Base-by-base conservation (phyloP, 1,284 basidiomycete species). In the Coniferiporia sulphurascens region DNA sequence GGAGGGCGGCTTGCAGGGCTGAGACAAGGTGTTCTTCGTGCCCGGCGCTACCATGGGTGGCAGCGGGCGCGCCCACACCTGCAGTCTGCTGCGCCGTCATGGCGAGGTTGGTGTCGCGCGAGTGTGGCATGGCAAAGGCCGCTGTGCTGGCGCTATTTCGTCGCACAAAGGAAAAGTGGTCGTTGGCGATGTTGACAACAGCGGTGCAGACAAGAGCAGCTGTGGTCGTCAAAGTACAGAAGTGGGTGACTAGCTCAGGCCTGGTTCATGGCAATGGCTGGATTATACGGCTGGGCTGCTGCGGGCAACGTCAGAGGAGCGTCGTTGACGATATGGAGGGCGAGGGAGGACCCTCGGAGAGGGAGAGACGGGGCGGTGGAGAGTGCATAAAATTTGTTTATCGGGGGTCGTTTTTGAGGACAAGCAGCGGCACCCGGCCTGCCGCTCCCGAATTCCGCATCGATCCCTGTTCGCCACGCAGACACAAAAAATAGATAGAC, bases 1-100 rank as follows among this genome's bases (percentile, higher is more conserved):
- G 60, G 3, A 62, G 44, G 19, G 60, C 60, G 21, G 60, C 60
- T 21, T 62, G 56, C 22, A 62, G 46, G n/a, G 60, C 60, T 4
- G 56, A 58, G 17, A 58, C 60, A 38, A 62, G 60, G 38, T 58
- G 60, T 22, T 62, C 60, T 50, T 62, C 56, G 46, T 59, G 36
- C 19, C n/a, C 57, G 19, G 34, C 44, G 32, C 53, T 45, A 19
- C 27, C 17, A 3, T 41, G 38, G n/a, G 57, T 12, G 38, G 51
- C n/a, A 19, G 9, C 35, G 22, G 35, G 34, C 36, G 41, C 57
- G n/a, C 34, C 36, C 8, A 17, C 50, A 51, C 49, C 22, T 10
- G 34, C 19, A 3, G 34, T 5, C 19, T 52, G 51, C 34, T 34
- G 27, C 17, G 51, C 51, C 51, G 51, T 52, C 34, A 35, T 38